phyloP scores from a whole-genome alignment of 305 asterid genomes.

The Vinca major region DNA sequence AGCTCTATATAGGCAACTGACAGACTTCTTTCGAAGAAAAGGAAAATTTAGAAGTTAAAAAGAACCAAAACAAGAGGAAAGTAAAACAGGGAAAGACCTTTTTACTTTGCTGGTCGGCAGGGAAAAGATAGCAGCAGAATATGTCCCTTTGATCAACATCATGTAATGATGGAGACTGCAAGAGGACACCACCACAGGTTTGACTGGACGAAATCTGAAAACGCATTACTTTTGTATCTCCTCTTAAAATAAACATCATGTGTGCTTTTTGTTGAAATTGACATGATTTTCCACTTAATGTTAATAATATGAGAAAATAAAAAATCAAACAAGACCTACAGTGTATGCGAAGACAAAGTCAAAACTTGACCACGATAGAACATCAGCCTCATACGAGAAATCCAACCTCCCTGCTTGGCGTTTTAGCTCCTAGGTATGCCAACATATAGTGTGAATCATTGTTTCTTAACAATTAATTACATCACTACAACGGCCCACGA shows the following conservation, averaged over 20 bases:
- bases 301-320: background rate
- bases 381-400: slow-evolving; percentile 57
- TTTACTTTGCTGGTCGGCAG: slow-evolving; percentile 46
- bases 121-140: slow-evolving; percentile 75
- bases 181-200: slow-evolving; percentile 54
- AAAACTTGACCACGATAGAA: slow-evolving; percentile 60
- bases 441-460: background rate
- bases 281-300: background rate
- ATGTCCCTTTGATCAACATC: slow-evolving; percentile 69
- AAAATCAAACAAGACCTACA: slow-evolving; percentile 31
- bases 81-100: slow-evolving; percentile 35
- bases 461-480: slow-evolving; percentile 5
- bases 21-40: slow-evolving; percentile 22
- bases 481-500: slow-evolving; percentile 15
- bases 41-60: background rate
- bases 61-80: background rate
- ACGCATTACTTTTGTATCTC: slow-evolving; percentile 2
- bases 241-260: slow-evolving; percentile 1
- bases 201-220: slow-evolving; percentile 53
- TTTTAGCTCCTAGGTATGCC: slow-evolving; percentile 37
- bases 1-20: background rate
- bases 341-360: slow-evolving; percentile 50
- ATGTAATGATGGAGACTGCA: slow-evolving; percentile 48
- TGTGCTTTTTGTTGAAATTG: background rate
- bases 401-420: slow-evolving; percentile 56